Conservation (phyloP, 176 grass and related monocot species). For the Chloris gayana region DNA sequence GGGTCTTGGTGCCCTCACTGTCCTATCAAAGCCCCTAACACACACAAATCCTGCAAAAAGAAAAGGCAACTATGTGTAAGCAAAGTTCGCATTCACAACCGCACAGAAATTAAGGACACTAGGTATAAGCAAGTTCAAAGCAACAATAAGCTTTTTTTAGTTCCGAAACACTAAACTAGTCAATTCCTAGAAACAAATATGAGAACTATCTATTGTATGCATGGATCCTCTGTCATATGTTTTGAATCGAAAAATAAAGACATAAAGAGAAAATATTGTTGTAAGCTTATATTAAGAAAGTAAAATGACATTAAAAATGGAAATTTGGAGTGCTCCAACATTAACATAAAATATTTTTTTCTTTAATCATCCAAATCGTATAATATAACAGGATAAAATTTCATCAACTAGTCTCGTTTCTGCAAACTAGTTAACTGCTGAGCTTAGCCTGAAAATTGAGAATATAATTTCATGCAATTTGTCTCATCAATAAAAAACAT, state of each 20-base stretch:
- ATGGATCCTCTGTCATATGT: neutral
- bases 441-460: neutral
- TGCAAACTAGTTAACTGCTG: neutral
- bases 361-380: neutral
- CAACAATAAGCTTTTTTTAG: neutral
- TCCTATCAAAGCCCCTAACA: slow-evolving; percentile 70
- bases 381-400: neutral
- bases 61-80: neutral
- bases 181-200: neutral
- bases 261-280: neutral
- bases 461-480: neutral
- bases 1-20: slow-evolving; percentile 57
- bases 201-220: neutral
- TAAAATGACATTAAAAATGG: neutral
- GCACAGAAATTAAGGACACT: neutral
- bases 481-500: no score
- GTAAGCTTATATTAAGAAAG: neutral
- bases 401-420: neutral
- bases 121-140: neutral
- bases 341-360: neutral
- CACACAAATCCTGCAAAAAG: slow-evolving; percentile 56
- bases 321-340: neutral
- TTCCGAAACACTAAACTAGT: neutral
- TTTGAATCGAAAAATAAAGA: neutral
- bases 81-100: neutral